Conservation (phyloP, 305 asterid species). For the Fraxinus dipetala region DNA sequence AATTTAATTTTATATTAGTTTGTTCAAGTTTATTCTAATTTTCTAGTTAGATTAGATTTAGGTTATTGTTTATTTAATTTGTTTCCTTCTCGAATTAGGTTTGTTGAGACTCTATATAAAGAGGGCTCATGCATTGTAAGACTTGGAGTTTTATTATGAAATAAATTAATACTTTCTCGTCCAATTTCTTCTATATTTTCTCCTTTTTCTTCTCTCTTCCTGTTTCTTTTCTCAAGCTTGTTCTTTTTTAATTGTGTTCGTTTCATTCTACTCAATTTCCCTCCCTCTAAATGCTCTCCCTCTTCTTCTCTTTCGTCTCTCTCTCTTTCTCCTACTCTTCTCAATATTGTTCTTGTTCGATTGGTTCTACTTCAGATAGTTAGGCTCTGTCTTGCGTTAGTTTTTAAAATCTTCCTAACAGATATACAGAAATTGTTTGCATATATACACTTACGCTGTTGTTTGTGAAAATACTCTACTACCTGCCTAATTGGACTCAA, state of each 20-base stretch:
- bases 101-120: not conserved
- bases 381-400: not conserved
- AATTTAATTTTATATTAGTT: too few relatives aligned
- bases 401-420: not conserved
- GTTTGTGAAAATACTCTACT: constrained; percentile 13
- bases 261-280: not conserved
- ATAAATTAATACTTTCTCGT: not conserved
- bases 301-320: not conserved
- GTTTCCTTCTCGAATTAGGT: not conserved
- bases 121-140: not conserved
- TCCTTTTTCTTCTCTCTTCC: not conserved
- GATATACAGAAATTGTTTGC: not conserved
- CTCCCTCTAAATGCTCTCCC: not conserved
- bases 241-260: not conserved
- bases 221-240: not conserved
- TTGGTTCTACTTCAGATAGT: not conserved
- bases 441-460: not conserved
- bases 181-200: not conserved
- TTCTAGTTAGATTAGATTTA: not conserved
- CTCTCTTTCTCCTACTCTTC: not conserved
- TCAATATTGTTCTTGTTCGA: not conserved
- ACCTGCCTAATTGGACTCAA: not conserved
- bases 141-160: not conserved
- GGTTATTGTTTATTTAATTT: not conserved
- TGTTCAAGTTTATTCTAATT: not conserved